Percentiles rank a stretch among this genome's conserved stretches.
phyloP scores from a whole-genome alignment of 2,329 filamentous ascomycete species.

The Coniochaeta sp. region DNA sequence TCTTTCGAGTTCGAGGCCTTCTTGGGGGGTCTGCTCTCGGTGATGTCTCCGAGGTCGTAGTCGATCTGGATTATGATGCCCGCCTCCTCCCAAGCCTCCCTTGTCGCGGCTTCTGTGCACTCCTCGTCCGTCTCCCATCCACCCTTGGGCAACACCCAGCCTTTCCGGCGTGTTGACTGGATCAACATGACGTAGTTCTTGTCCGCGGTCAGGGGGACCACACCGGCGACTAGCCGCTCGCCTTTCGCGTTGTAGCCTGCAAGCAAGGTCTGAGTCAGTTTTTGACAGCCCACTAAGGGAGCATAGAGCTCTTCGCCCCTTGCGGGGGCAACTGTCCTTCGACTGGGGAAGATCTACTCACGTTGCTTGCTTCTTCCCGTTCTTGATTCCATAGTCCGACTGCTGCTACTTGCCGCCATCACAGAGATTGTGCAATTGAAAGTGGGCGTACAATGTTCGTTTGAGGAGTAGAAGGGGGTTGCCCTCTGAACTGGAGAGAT shows the following conservation, averaged over 20 bases:
- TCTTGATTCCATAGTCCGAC: slow-evolving; percentile 64
- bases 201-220: slow-evolving; percentile 83
- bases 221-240: slow-evolving; percentile 89
- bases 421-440: background rate
- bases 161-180: slow-evolving; percentile 82
- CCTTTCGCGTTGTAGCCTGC: slow-evolving; percentile 86
- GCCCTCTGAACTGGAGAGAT: background rate
- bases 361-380: slow-evolving; percentile 74
- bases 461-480: background rate
- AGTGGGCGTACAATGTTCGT: background rate
- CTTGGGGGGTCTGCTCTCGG: slow-evolving; percentile 77
- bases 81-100: slow-evolving; percentile 97
- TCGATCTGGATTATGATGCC: slow-evolving; percentile 82
- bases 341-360: slow-evolving; percentile 46
- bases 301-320: too few species aligned
- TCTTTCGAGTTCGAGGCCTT: slow-evolving; percentile 34
- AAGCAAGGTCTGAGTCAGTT: slow-evolving; percentile 27
- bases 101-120: slow-evolving; percentile 73
- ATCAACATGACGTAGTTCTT: slow-evolving; percentile 87
- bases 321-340: too few species aligned
- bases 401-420: slow-evolving; percentile 18
- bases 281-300: slow-evolving; percentile 16
- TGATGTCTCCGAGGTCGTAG: slow-evolving; percentile 78
- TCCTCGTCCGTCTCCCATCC: slow-evolving; percentile 96
- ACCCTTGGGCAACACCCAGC: slow-evolving; percentile 96